Evolutionary conservation across 305 asterid species (phyloP), one percentile per base, ranked within the genome.

Genomic region (Fraxinus ornus): DNA sequence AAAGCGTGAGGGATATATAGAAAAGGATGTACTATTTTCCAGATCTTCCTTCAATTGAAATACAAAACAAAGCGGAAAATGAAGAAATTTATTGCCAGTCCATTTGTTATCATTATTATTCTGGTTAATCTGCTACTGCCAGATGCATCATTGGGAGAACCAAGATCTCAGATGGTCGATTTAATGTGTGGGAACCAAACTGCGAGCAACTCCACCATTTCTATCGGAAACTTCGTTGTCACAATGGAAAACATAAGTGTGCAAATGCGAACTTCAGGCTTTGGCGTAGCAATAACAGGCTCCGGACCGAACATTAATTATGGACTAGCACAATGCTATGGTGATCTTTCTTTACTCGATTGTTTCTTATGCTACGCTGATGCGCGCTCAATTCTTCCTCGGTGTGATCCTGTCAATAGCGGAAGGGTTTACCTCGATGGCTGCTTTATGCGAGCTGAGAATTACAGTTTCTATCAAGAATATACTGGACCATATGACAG

Each of bases 251-350:
- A 73, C 10, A 37, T 84, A 28, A 39, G 83, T 35, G n/a, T 0
- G 4, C 84, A 86, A 73, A 26, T 86, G 44, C 64, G 41, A n/a
- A 49, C 28, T 3, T 30, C 55, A 57, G 83, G 83, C 49, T 86
- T 41, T 52, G 89, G 81, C 33, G 39, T 71, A 37, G 81, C 86
- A 32, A 39, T 12, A 7, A 13, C 26, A 5, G 89, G 87, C 1
- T 32, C 82, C 21, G 86, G 84, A 33, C 86, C 83, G 9, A 78
- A 84, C n/a, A 2, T 74, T 62, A 73, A 5, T 39, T 83, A 68
- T 84, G 85, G 80, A 41, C 89, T 88, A 9, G 79, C 88, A 2
- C 91, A 88, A 64, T 88, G 91, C 86, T 86, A 86, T 28, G 75
- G 81, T 2, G 84, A 86, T 86, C 80, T 86, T 64, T 84, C 91